Base-by-base conservation (phyloP, 306 rosid species). In the Oemleria cerasiformis region DNA sequence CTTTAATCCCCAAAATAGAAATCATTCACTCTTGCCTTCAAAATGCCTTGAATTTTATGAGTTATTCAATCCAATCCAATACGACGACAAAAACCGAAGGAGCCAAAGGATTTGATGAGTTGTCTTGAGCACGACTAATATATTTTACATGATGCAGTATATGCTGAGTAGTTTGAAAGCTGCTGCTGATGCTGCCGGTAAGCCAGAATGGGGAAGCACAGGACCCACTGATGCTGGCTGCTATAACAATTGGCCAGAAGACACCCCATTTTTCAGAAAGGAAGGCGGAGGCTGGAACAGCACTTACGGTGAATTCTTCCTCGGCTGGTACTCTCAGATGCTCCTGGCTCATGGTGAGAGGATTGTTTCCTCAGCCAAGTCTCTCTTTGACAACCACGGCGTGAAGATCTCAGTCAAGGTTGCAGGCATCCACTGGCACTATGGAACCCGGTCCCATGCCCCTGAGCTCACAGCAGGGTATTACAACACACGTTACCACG, bases 381-480 rank as follows among this genome's bases (percentile, higher is more conserved):
- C 96, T 3, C 61, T 82, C 77, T 91, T 86, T 25, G 84, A 83
- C 60, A 47, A 80, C 50, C 64, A 85, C 0, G 88, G 90, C 0
- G 92, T 88, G 3, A 89, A 95, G 84, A 88, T 95, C 71, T 95
- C 99, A 4, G 96, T 95, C 0, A 95, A 95, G 78, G 36, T 95
- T 17, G 90, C 99, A 0, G 99, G 99, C 45, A 95, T 95, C 71
- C 99, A 95, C 79, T 95, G 99, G 99, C 99, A 95, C 56, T 95
- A 91, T 4, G 99, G 99, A n/a, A 39, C 92, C 49, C 85, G 92
- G 44, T 95, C 99, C 43, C 99, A 95, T 7, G 99, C 99, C 20
- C 96, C 99, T 2, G 99, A 95, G 76, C 97, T 95, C 77, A 95
- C 99, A 7, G 99, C 99, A 19, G 99, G 99, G 30, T 95, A 95